Evolutionary conservation across 73 alveolate species (phyloP).

Genomic region (Durusdinium trenchii): DNA sequence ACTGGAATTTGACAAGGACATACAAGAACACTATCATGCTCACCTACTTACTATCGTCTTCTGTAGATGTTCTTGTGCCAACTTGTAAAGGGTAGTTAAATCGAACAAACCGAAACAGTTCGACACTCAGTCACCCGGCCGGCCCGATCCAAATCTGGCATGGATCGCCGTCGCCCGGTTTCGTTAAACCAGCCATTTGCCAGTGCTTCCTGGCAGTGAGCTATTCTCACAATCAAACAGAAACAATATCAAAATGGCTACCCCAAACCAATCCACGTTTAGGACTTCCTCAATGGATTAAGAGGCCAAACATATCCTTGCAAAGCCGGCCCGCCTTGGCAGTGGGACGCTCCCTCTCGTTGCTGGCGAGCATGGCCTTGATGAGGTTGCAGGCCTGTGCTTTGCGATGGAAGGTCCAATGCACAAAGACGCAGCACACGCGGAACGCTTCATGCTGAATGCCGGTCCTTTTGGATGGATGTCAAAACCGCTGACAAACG

Average conservation of each 20-base stretch:
- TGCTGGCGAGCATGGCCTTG: conserved; percentile 64
- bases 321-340: conserved; percentile 6
- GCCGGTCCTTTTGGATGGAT: background rate
- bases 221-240: background rate
- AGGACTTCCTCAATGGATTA: background rate
- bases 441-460: background rate
- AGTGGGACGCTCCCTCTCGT: conserved; percentile 48
- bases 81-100: background rate
- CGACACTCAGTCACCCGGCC: background rate
- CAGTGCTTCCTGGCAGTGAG: conserved; percentile 38
- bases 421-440: background rate
- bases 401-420: background rate
- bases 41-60: background rate
- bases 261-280: background rate
- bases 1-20: background rate
- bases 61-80: background rate
- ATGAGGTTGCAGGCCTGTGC: conserved; percentile 45
- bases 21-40: background rate
- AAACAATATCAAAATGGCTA: background rate
- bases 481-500: background rate
- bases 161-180: conserved; percentile 66
- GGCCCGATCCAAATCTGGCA: conserved; percentile 25
- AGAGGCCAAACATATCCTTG: background rate
- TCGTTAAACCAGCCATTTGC: conserved; percentile 61
- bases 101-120: no score